Percentiles rank a stretch among this genome's conserved stretches.
phyloP scores from a whole-genome alignment of 1,284 basidiomycete species.

The Moesziomyces antarcticus region DNA sequence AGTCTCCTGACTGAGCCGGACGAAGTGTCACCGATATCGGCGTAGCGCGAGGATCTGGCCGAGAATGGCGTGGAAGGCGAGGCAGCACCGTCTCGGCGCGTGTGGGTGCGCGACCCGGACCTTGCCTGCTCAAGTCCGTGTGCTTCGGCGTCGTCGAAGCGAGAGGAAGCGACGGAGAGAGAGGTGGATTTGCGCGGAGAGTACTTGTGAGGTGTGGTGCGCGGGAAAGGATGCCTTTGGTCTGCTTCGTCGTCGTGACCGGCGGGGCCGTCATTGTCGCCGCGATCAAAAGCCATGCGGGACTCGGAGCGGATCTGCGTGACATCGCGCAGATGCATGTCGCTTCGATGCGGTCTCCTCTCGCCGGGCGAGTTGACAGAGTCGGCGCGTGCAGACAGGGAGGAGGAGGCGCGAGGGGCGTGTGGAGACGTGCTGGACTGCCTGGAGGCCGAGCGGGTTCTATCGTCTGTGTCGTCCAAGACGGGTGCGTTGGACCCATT shows the following conservation, averaged over 20 bases:
- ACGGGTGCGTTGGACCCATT: not conserved
- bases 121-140: not conserved
- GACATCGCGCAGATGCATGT: constrained; percentile 52
- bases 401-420: constrained; percentile 20
- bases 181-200: constrained; percentile 43
- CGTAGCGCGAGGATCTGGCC: constrained; percentile 16
- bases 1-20: constrained; percentile 27
- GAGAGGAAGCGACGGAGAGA: constrained; percentile 20
- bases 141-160: constrained; percentile 11
- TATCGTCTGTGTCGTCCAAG: not conserved
- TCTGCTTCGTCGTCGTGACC: constrained; percentile 1
- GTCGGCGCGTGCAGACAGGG: constrained; percentile 4
- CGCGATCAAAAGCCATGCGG: constrained; percentile 23
- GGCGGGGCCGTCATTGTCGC: constrained; percentile 15
- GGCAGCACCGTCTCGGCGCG: not conserved
- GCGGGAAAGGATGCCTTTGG: constrained; percentile 21
- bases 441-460: not conserved
- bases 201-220: constrained; percentile 33
- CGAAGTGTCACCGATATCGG: constrained; percentile 8
- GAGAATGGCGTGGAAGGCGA: constrained; percentile 13
- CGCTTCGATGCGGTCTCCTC: constrained; percentile 37
- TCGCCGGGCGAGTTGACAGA: constrained; percentile 12
- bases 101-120: constrained; percentile 2
- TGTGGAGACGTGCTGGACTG: constrained; percentile 11
- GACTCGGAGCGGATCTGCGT: constrained; percentile 53